Evolutionary conservation across 768 basidiomycete species (phyloP), one percentile per base, ranked within the genome.

Genomic region (Megacollybia marginata): DNA sequence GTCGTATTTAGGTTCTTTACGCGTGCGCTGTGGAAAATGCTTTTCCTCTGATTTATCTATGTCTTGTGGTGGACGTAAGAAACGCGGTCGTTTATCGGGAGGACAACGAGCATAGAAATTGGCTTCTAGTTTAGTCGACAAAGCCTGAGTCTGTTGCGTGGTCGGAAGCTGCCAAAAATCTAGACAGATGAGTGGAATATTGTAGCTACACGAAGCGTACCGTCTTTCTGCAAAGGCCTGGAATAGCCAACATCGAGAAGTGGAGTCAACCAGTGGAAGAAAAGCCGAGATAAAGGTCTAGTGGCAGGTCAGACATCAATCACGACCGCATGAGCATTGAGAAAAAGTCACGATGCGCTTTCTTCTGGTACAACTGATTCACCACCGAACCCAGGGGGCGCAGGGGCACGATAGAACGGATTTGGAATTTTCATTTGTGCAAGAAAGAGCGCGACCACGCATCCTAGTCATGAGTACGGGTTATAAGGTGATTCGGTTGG

Each of bases 211-310:
- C 13, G 47, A 48, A 19, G 51, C 59, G 7, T 47, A 74, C 78
- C 78, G 48, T 76, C 69, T 55, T 70, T 68, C 58, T 76, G 62
- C n/a, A 79, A 52, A 2, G 78, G 78, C 34, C 78, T 61, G 9
- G 73, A 69, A 51, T 68, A 79, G 20, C 78, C 78, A 32, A 78
- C 76, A 16, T 58, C 53, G 8, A 80, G 57, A 43, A 80, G 64
- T 8, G 76, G 70, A 33, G 60, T 66, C 7, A 80, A 59, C 77
- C 77, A 78, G 18, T 65, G 62, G 50, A 79, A 74, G 11, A 72
- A 34, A 9, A 76, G 59, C 38, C 60, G 63, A 8, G 75, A 75
- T 10, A 69, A 50, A 28, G 49, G 53, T 16, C 69, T 73, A 47
- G 18, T 20, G 2, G 45, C 9, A 42, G 20, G 36, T 16, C 34